Percentiles rank a stretch among this genome's conserved stretches.
These are phyloP conservation scores for Centella asiatica DNA, from an alignment of 129 eudicot species.

Conservation along the genomic window DNA sequence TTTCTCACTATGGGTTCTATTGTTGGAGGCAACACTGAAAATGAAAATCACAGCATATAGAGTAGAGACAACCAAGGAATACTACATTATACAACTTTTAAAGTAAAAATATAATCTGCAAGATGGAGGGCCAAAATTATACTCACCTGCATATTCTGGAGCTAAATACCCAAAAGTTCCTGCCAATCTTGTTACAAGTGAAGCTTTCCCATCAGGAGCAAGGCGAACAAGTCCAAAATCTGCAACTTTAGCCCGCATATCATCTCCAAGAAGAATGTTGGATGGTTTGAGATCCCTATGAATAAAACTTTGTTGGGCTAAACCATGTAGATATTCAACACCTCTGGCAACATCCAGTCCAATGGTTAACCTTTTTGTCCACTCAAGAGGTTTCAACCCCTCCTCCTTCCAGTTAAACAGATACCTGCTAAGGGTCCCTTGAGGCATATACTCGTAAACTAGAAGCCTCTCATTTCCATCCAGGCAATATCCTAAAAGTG, in stretches of 20 bases:
- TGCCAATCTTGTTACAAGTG: constrained; percentile 68
- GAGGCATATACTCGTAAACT: constrained; percentile 96
- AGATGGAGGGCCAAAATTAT: not conserved
- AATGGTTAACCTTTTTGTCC: constrained; percentile 63
- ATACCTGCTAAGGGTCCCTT: constrained; percentile 71
- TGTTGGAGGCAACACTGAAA: no score
- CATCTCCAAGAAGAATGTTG: constrained; percentile 93
- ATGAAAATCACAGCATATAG: no score
- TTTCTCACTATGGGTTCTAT: no score
- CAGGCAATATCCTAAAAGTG: constrained; percentile 76
- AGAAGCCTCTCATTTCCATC: constrained; percentile 81
- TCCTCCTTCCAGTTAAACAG: constrained; percentile 75
- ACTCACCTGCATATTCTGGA: constrained; percentile 85
- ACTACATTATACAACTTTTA: no score
- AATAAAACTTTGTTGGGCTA: constrained; percentile 90
- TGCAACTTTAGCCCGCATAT: constrained; percentile 92
- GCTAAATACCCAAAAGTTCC: constrained; percentile 98
- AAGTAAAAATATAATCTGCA: not conserved
- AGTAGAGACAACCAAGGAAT: no score
- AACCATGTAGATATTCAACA: constrained; percentile 77
- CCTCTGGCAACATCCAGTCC: constrained; percentile 95
- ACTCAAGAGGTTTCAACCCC: constrained; percentile 72
- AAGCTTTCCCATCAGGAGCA: constrained; percentile 84
- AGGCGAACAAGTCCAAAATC: constrained; percentile 93
- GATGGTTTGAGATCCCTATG: constrained; percentile 93